phyloP scores from a whole-genome alignment of 2,329 filamentous ascomycete species.

The Neonectria neomacrospora region DNA sequence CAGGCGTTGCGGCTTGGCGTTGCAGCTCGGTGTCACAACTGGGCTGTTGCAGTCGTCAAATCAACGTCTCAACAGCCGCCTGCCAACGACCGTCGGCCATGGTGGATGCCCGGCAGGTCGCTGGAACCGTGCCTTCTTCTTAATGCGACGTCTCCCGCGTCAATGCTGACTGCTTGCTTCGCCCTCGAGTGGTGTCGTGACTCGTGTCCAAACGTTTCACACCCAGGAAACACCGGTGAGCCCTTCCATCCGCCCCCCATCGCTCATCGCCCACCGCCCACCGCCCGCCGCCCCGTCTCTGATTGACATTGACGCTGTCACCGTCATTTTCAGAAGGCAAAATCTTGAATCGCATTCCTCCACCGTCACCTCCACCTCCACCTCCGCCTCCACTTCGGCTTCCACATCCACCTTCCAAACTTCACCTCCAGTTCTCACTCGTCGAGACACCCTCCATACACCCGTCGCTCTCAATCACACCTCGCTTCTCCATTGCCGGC shows the following conservation, averaged over 20 bases:
- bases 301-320: background rate
- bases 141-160: conserved; percentile 38
- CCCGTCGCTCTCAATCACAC: conserved; percentile 14
- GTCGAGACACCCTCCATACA: conserved; percentile 13
- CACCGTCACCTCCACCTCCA: conserved; percentile 10
- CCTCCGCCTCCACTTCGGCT: conserved; percentile 13
- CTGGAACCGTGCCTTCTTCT: conserved; percentile 38
- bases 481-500: conserved; percentile 18
- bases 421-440: conserved; percentile 8
- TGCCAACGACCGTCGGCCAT: conserved; percentile 25
- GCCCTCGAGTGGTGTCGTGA: conserved; percentile 16
- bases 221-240: conserved; percentile 21
- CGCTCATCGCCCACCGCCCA: background rate
- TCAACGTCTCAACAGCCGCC: conserved; percentile 14
- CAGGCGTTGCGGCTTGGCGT: too few species aligned
- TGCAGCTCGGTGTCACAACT: background rate
- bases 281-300: background rate
- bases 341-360: conserved; percentile 12
- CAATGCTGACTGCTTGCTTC: conserved; percentile 25
- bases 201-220: conserved; percentile 22
- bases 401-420: conserved; percentile 12
- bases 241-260: conserved; percentile 3
- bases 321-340: background rate
- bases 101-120: conserved; percentile 33
- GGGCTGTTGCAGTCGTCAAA: background rate